phyloP scores from a whole-genome alignment of 2,329 filamentous ascomycete genomes.

The Beauveria brongniartii region DNA sequence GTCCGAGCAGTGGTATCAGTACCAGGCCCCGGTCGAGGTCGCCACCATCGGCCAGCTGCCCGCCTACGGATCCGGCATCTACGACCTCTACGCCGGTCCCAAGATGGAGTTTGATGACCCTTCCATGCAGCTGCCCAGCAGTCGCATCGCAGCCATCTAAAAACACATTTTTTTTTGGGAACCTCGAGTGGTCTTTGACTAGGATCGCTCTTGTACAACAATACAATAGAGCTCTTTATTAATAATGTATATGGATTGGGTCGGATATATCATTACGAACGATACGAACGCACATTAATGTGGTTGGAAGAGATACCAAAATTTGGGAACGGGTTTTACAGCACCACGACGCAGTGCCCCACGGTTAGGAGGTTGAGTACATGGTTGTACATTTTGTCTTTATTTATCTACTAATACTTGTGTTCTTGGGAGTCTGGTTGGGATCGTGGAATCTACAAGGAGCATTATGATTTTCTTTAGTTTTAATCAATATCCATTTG shows the following conservation, averaged over 20 bases:
- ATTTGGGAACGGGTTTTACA: slow-evolving; percentile 7
- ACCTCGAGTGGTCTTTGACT: neutral
- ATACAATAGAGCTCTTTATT: slow-evolving; percentile 11
- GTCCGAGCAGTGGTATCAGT: slow-evolving; percentile 48
- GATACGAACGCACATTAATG: slow-evolving; percentile 12
- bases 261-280: slow-evolving; percentile 19
- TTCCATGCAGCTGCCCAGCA: slow-evolving; percentile 51
- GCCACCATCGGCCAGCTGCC: slow-evolving; percentile 45
- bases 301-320: slow-evolving; percentile 2
- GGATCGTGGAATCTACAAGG: neutral
- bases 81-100: slow-evolving; percentile 41
- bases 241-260: slow-evolving; percentile 14
- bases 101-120: slow-evolving; percentile 53
- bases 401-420: neutral
- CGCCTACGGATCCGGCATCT: slow-evolving; percentile 40
- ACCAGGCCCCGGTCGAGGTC: slow-evolving; percentile 50
- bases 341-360: slow-evolving; percentile 8
- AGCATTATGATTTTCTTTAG: neutral
- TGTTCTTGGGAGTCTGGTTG: neutral
- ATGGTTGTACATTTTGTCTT: neutral
- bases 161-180: neutral
- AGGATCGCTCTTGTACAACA: slow-evolving; percentile 9
- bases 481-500: neutral
- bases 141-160: slow-evolving; percentile 49
- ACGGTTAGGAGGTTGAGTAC: slow-evolving; percentile 1